Evolutionary conservation across 257 asterid species (phyloP).

Genomic region (Ophiorrhiza pumila): DNA sequence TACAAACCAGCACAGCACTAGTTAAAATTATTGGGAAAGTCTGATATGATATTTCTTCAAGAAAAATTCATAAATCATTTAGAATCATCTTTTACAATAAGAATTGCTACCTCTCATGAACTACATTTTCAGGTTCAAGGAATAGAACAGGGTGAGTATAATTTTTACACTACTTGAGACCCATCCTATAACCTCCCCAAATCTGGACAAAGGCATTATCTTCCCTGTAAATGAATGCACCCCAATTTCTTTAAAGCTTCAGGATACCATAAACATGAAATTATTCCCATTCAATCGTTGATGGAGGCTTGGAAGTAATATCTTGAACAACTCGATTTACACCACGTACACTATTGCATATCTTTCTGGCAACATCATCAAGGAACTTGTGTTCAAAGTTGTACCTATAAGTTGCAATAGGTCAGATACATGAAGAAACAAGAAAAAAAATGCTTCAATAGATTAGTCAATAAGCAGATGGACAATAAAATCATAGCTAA

Average conservation of each 20-base stretch:
- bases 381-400: conserved; percentile 84
- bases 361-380: conserved; percentile 71
- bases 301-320: conserved; percentile 97
- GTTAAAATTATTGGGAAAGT: not conserved
- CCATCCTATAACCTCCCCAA: not conserved
- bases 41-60: not conserved
- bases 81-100: not conserved
- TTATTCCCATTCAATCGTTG: conserved; percentile 97
- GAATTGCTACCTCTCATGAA: not conserved
- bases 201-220: not conserved
- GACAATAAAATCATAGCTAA: not conserved
- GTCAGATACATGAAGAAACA: not conserved
- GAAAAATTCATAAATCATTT: not conserved
- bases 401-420: conserved; percentile 54
- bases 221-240: not conserved
- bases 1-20: not conserved
- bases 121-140: not conserved
- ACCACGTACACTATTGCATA: conserved; percentile 87
- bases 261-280: not conserved
- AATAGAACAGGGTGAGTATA: not conserved
- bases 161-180: not conserved
- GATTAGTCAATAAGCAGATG: not conserved
- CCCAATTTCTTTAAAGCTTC: not conserved
- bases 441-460: not conserved
- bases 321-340: conserved; percentile 97